These are phyloP conservation scores for Grigorovia humatica DNA, from an alignment of 805 yeast species.

Conservation along the genomic window DNA sequence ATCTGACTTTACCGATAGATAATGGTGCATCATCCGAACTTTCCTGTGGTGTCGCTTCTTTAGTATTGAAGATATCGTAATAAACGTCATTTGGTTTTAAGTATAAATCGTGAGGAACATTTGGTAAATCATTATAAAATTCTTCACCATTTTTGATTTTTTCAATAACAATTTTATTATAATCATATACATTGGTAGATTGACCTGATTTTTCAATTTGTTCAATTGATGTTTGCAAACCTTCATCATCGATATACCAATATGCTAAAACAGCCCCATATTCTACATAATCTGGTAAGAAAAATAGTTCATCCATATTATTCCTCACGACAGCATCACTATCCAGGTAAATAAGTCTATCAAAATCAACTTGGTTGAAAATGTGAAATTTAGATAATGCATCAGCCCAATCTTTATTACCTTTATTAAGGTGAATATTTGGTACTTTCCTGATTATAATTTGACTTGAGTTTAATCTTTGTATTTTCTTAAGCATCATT, in stretches of 20 bases:
- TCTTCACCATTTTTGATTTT: conserved; percentile 16
- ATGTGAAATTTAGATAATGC: conserved; percentile 48
- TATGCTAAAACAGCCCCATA: conserved; percentile 40
- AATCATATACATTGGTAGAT: conserved; percentile 16
- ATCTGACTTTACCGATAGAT: conserved; percentile 21
- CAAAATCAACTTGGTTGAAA: conserved; percentile 40
- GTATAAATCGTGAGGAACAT: conserved; percentile 19
- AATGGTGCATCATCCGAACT: conserved; percentile 15
- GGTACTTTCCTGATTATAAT: conserved; percentile 21
- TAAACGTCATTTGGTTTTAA: conserved; percentile 21
- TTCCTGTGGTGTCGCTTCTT: conserved; percentile 13
- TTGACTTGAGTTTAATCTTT: conserved; percentile 12
- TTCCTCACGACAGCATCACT: conserved; percentile 41
- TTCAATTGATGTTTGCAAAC: conserved; percentile 12
- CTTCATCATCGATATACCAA: conserved; percentile 27
- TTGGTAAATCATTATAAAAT: conserved; percentile 34
- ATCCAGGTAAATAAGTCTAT: conserved; percentile 47
- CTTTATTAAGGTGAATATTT: conserved; percentile 19
- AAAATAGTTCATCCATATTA: conserved; percentile 42
- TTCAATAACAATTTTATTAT: conserved; percentile 13
- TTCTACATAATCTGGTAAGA: conserved; percentile 35
- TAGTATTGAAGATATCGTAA: conserved; percentile 19
- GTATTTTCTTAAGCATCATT: conserved; percentile 3
- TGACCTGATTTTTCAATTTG: conserved; percentile 12
- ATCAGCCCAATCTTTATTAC: conserved; percentile 34